Base-by-base conservation (phyloP, 2,329 filamentous ascomycete species). In the Cercospora beticola region DNA sequence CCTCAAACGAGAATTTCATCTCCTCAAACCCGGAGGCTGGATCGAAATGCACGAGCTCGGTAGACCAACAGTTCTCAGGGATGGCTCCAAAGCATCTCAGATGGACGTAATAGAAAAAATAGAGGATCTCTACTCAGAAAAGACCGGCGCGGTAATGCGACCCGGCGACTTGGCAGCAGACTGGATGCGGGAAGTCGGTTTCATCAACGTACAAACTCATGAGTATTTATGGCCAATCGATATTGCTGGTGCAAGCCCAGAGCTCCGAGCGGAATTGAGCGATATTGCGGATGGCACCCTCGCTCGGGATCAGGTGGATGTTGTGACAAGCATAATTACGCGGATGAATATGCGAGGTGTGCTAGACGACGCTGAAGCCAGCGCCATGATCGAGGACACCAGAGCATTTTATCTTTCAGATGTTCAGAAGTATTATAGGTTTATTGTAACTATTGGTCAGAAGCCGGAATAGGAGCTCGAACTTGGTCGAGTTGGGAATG, bases 1-100 rank as follows among this genome's bases (percentile, higher is more conserved):
- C 63, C 56, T 74, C 14, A 30, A 33, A 5, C 66, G 33, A 10
- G 66, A 64, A 12, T 62, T 31, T 21, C 16, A 43, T 16, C 62
- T 74, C 4, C 65, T 73, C 21, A 70, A 70, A 43, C 73, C 73
- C 14, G 71, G 66, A 12, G 73, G 69, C 12, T 72, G 62, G 57
- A 33, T 71, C 18, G 72, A 74, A 61, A 58, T 71, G 8, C 70
- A 74, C 21, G 72, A 74, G 28, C 31, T 36, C 1, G 31, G 31
- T 36, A 36, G 12, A 36, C 31, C 31, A 2, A 36, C 31, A 36
- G 4, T 36, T 12, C 31, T 36, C 31, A 36, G 4, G 1, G 31
- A 36, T 14, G 31, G 31, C 31, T 36, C 31, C 12, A 36, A 36
- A 36, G 31, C 31, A 36, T 5, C 31, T 12, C 12, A 4, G 12